Base-by-base conservation (phyloP, 1,284 basidiomycete genomes). In the Kalmanozyma brasiliensis region DNA sequence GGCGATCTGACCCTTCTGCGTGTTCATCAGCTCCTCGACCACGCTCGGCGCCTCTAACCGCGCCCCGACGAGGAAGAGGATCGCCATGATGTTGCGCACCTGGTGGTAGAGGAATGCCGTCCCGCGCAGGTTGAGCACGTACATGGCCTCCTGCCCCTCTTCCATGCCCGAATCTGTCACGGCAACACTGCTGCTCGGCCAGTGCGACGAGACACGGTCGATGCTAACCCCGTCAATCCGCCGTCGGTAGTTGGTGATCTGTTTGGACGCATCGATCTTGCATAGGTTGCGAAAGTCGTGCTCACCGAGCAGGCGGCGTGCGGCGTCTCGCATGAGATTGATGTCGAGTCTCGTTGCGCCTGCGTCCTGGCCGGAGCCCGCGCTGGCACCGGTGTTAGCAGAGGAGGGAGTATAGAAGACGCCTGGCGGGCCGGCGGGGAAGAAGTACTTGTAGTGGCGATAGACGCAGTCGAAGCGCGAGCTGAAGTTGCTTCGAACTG, bases 371-470 rank as follows among this genome's bases (percentile, higher is more conserved):
- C n/a, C n/a, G n/a, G n/a, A n/a, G n/a, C n/a, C 1, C 34, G 20
- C 10, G 26, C 6, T 29, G 26, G 6, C 7, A 29, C 26, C 7
- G 26, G 7, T 6, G 26, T 29, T 29, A 11, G 11, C 7, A 7
- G 26, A 8, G 59, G 51, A 8, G 67, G 61, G 16, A 43, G n/a
- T n/a, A n/a, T n/a, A 62, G 23, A 80, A 61, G 17, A 57, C 8
- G 1, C 29, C 8, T 0, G 79, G 76, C 4, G 75, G 67, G 4
- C 80, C 80, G 10, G 56, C 44, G 16, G 73, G 62, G 67, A 82
- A 98, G 82, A 97, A 95, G 84, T 98, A 99, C 82, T 97, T 97
- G 88, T 98, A 99, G 82, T 98, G 95, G 32, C 95, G 86, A 77
- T 88, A 89, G 55, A 84, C 85, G 84, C 94, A 98, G 20, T 89